Evolutionary conservation across 2,329 filamentous ascomycete genomes (phyloP), one percentile per base, ranked within the genome.

Genomic region (Pseudogymnoascus verrucosus): DNA sequence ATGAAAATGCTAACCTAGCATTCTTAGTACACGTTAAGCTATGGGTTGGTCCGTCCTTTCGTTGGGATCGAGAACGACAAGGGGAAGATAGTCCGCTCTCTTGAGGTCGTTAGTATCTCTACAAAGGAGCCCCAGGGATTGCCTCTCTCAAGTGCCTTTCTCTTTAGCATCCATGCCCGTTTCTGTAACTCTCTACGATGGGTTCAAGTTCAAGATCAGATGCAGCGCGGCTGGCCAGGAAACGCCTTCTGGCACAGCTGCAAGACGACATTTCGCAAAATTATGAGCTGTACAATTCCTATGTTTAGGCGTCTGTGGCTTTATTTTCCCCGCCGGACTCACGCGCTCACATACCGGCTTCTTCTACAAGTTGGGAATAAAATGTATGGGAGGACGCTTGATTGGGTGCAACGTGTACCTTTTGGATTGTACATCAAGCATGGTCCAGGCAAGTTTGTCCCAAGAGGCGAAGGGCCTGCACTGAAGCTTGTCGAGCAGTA

Each of bases 341-440:
- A 34, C 11, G 26, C 34, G 10, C 28, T 31, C 31, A 54, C 34
- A 5, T 64, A 62, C 42, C 36, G 44, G 5, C 6, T 54, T 37
- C 63, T 64, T 26, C n/a, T 64, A 14, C 16, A 54, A 47, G 26
- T 37, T 19, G 63, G 47, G 5, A 21, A 19, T n/a, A 44, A 19
- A 47, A 31, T 64, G 21, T 62, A 64, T 21, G 31, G 34, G 10
- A 64, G 40, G 11, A 12, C 31, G 6, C 42, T 59, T 28, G 14
- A 37, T n/a, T 60, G 60, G 60, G 47, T 39, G 34, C 63, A 63
- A 40, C 42, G 44, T 21, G 61, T 51, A 7, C 63, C 47, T 14
- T 64, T 64, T 26, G 47, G 63, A 7, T 57, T 64, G 12, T 64
- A 64, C 8, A 62, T 64, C 44, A 62, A 63, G 37, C 63, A 62